Evolutionary conservation across 2,329 filamentous ascomycete genomes (phyloP).

Genomic region (Alternaria consortialis): DNA sequence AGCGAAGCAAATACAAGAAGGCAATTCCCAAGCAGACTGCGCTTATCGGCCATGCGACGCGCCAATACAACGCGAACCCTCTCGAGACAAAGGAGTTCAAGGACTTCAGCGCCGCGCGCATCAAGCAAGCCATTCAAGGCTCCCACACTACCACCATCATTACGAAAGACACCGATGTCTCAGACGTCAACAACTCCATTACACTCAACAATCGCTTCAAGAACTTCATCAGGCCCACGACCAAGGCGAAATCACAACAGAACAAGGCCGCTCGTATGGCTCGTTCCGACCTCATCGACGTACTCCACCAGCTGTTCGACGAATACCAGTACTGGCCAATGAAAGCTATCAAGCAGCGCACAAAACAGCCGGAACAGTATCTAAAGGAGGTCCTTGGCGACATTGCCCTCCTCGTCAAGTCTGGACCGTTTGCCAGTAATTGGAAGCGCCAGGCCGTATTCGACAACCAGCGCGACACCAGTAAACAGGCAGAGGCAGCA

Average conservation of each 20-base stretch:
- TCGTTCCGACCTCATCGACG: conserved; percentile 85
- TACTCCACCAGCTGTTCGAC: conserved; percentile 83
- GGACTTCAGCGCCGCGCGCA: conserved; percentile 53
- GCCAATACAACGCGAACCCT: conserved; percentile 62
- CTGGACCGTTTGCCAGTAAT: conserved; percentile 83
- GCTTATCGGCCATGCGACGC: conserved; percentile 68
- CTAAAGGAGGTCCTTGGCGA: conserved; percentile 85
- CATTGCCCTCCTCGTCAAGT: conserved; percentile 82
- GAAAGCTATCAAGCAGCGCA: conserved; percentile 77
- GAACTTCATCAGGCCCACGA: conserved; percentile 40
- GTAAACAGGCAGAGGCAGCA: conserved; percentile 36
- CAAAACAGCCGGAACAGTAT: conserved; percentile 92
- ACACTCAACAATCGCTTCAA: conserved; percentile 45
- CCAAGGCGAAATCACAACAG: conserved; percentile 36
- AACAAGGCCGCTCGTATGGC: conserved; percentile 92
- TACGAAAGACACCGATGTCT: conserved; percentile 36
- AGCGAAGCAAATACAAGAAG: conserved; percentile 47
- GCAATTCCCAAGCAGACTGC: conserved; percentile 58
- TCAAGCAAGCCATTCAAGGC: conserved; percentile 57
- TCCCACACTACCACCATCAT: conserved; percentile 43
- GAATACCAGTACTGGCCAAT: conserved; percentile 94
- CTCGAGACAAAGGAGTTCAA: conserved; percentile 56
- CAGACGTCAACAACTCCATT: conserved; percentile 36
- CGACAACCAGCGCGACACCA: conserved; percentile 57
- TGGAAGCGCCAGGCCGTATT: conserved; percentile 81